These are phyloP conservation scores for Paraphoma chrysanthemicola DNA, from an alignment of 2,329 filamentous ascomycete species.

Conservation along the genomic window DNA sequence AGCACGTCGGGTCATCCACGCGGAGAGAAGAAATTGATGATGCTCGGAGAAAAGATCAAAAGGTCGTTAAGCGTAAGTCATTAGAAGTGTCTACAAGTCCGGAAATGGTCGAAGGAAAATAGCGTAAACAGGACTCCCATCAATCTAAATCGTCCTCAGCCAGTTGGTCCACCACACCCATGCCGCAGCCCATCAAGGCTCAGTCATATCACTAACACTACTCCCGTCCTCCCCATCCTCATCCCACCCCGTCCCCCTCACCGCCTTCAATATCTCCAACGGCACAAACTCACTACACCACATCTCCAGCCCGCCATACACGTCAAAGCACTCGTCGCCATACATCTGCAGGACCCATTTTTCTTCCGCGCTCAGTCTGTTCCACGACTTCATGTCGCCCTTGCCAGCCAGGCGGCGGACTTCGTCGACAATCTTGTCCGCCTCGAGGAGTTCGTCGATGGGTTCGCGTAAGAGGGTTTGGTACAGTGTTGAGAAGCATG, in stretches of 20 bases:
- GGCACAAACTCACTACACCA: constrained; percentile 33
- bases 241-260: constrained; percentile 18
- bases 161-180: too few relatives aligned
- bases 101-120: too few relatives aligned
- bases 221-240: constrained; percentile 17
- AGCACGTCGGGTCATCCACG: too few relatives aligned
- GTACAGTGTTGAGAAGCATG: constrained; percentile 6
- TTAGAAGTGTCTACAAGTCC: too few relatives aligned
- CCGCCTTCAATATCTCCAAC: constrained; percentile 33
- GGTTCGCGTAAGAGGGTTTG: constrained; percentile 4
- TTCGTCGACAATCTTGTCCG: constrained; percentile 12
- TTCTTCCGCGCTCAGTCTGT: constrained; percentile 19
- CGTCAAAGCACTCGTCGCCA: constrained; percentile 36
- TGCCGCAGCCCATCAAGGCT: not conserved
- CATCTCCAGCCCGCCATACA: constrained; percentile 33
- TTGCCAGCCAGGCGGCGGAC: constrained; percentile 8
- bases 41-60: too few relatives aligned
- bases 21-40: too few relatives aligned
- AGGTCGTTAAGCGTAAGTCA: too few relatives aligned
- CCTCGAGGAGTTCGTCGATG: constrained; percentile 6
- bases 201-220: constrained; percentile 1
- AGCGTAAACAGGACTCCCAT: not conserved
- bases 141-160: not conserved
- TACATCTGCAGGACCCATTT: constrained; percentile 39
- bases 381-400: constrained; percentile 17